Percentiles rank a stretch among this genome's conserved stretches.
These are phyloP conservation scores for Phyllosticta citribraziliensis DNA, from an alignment of 2,329 filamentous ascomycete species.

Conservation along the genomic window DNA sequence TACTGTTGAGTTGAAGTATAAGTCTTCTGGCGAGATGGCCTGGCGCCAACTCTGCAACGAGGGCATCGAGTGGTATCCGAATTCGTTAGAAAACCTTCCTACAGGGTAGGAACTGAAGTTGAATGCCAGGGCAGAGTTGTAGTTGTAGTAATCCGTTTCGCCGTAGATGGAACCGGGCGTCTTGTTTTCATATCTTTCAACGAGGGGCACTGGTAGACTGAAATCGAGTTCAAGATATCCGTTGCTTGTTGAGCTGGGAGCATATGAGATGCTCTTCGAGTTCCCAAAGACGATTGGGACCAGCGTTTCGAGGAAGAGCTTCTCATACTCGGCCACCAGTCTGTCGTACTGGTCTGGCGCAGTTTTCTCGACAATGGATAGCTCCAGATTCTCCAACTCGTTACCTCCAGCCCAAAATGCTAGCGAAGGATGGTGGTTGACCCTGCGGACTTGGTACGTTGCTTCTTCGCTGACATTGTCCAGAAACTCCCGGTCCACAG, in stretches of 20 bases:
- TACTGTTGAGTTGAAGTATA: conserved; percentile 48
- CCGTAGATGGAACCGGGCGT: conserved; percentile 47
- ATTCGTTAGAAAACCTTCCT: conserved; percentile 53
- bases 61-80: conserved; percentile 55
- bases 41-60: conserved; percentile 49
- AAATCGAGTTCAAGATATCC: conserved; percentile 48
- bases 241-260: conserved; percentile 50
- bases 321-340: conserved; percentile 46
- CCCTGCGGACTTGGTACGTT: conserved; percentile 49
- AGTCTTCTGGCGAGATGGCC: conserved; percentile 40
- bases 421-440: conserved; percentile 47
- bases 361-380: conserved; percentile 29
- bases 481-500: conserved; percentile 43
- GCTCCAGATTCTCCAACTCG: conserved; percentile 49
- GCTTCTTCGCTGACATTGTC: conserved; percentile 48
- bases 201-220: conserved; percentile 42
- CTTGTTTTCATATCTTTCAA: conserved; percentile 47
- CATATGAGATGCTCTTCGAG: conserved; percentile 50
- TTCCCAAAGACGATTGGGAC: conserved; percentile 49
- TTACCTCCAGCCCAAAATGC: conserved; percentile 39
- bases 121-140: conserved; percentile 43
- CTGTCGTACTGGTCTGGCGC: conserved; percentile 35
- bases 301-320: conserved; percentile 46
- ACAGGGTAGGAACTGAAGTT: conserved; percentile 47
- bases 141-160: conserved; percentile 53